Evolutionary conservation across 768 basidiomycete species (phyloP), one percentile per base, ranked within the genome.

Genomic region (Scleroderma citrinum): DNA sequence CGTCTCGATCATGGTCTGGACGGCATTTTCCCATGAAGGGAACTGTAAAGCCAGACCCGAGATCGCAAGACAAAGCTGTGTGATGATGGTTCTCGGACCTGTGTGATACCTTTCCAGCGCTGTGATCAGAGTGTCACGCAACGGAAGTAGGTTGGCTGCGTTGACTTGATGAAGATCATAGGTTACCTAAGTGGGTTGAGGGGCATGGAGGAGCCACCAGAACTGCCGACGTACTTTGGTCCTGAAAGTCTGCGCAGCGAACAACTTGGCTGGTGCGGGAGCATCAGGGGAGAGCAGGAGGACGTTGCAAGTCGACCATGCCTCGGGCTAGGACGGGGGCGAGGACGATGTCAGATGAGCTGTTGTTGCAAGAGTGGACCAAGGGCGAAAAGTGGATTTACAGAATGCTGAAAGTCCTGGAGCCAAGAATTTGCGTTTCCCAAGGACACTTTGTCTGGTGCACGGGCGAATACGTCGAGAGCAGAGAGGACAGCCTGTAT

Each of bases 321-420:
- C 94, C 69, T 96, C 92, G 67, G 82, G 78, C 96, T 99, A 80
- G 70, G 74, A 76, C 75, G 79, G 73, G 26, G 64, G 69, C 73
- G 71, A 73, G 72, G 71, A 70, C 69, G 74, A 65, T 67, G 81
- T 87, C 76, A 86, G 83, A 84, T 75, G 76, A 69, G 75, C 75
- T 29, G 4, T 59, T 73, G 71, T 69, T 74, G 69, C 75, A 77
- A 73, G 64, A 57, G 49, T 56, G 64, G 64, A 61, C 81, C 78
- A 80, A 70, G 81, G 77, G 79, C 76, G 81, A 83, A 29, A 81
- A 82, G 71, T 74, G 73, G 76, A 87, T 82, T 87, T 84, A 97
- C 95, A 76, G 92, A 94, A 76, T 97, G 94, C 75, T 99, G 95
- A 68, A 98, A 99, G 69, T 94, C 92, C 73, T 93, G 87, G 54